phyloP scores from a whole-genome alignment of 2,329 filamentous ascomycete species.

The Cercospora brassicicola region DNA sequence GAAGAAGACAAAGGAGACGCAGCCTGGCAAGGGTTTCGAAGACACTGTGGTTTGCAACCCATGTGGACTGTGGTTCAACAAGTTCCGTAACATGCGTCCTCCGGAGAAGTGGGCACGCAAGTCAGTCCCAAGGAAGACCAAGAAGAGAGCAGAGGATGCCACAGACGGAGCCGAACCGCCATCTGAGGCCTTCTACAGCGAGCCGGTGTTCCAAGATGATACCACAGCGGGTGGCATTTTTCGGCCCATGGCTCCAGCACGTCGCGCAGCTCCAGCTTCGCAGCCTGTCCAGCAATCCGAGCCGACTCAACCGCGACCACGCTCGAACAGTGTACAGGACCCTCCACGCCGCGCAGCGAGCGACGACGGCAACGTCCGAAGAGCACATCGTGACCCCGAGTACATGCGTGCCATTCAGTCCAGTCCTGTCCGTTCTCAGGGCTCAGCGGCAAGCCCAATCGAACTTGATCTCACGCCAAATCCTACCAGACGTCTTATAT shows the following conservation, averaged over 20 bases:
- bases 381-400: slow-evolving; percentile 38
- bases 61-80: slow-evolving; percentile 92
- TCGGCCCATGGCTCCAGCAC: slow-evolving; percentile 6
- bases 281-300: background rate
- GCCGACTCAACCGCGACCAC: slow-evolving; percentile 29
- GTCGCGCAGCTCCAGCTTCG: slow-evolving; percentile 25
- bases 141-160: slow-evolving; percentile 31
- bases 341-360: slow-evolving; percentile 27
- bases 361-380: slow-evolving; percentile 35
- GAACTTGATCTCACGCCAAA: slow-evolving; percentile 58
- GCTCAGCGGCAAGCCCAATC: slow-evolving; percentile 48
- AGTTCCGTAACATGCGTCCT: slow-evolving; percentile 81
- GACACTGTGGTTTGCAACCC: slow-evolving; percentile 86
- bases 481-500: slow-evolving; percentile 69
- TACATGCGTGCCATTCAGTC: slow-evolving; percentile 60
- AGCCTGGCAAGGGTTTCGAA: slow-evolving; percentile 54
- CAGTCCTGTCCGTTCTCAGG: slow-evolving; percentile 57
- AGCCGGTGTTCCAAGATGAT: slow-evolving; percentile 33
- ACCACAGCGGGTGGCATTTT: background rate
- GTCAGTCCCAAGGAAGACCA: slow-evolving; percentile 29
- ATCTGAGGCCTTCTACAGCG: slow-evolving; percentile 38
- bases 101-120: slow-evolving; percentile 71
- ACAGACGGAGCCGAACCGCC: slow-evolving; percentile 37
- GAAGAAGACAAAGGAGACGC: slow-evolving; percentile 50
- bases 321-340: slow-evolving; percentile 52